Base-by-base conservation (phyloP, 2,329 filamentous ascomycete species). In the Ophiostoma perfectum region DNA sequence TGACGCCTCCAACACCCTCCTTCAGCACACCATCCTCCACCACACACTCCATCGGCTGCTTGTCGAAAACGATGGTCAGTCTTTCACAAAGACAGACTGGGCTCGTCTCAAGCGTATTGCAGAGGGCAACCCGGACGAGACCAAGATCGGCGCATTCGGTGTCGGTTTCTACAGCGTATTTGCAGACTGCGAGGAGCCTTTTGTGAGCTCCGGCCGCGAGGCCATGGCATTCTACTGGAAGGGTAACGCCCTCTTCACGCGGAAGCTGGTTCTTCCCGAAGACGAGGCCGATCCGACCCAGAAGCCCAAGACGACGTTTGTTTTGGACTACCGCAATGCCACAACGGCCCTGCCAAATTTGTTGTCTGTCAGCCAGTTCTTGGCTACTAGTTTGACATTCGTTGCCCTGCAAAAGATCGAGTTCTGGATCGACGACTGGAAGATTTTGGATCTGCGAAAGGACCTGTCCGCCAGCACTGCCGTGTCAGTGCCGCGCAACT, bases 151-250 rank as follows among this genome's bases (percentile, higher is more conserved):
- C 67, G 96, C 95, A 3, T 99, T 99, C 77, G 95, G 95, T 73
- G 95, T 99, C 44, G 95, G 95, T 2, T 99, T 99, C 80, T 99
- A 99, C 83, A 96, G 92, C 77, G 94, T 98, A 52, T 99, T 99
- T 77, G 92, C 95, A 71, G 95, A 99, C 77, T 99, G 94, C 77
- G 96, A 99, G 78, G 93, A 97, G 74, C 95, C 95, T 0, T 98
- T 99, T 75, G 91, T 99, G 72, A 95, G 92, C 73, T 98, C 94
- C 0, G 95, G 95, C 0, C 86, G 85, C 71, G 89, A 96, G 78
- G 93, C 93, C 49, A 97, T 99, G 92, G 94, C 94, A 0, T 99
- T 99, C 76, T 99, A 97, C 81, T 99, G 95, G 96, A 98, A 97
- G 78, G 93, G 91, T n/a, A 98, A 98, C 77, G 92, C 92, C 5